These are phyloP conservation scores for Phytopythium aichiense DNA, from an alignment of 352 stramenopile species.

Conservation along the genomic window DNA sequence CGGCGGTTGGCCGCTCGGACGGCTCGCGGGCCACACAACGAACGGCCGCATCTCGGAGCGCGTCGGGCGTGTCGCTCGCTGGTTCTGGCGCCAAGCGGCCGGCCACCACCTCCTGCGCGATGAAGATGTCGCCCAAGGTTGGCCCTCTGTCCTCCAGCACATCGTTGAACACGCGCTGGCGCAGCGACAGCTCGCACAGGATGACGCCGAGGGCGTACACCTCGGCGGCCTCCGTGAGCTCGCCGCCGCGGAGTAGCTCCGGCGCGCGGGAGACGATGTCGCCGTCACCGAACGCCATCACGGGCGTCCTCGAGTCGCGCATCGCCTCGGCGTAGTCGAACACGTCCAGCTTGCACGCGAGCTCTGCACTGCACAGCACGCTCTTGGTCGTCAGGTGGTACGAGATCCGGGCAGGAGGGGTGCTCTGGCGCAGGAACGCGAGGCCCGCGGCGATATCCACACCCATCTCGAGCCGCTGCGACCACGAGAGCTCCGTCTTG, in stretches of 20 bases:
- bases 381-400: constrained; percentile 55
- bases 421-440: constrained; percentile 43
- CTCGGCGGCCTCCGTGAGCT: constrained; percentile 44
- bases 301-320: constrained; percentile 36
- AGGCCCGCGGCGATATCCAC: constrained; percentile 45
- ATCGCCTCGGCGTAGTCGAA: constrained; percentile 59
- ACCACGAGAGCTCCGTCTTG: constrained; percentile 51
- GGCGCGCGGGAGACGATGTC: constrained; percentile 53
- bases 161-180: constrained; percentile 36
- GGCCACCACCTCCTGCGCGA: constrained; percentile 45
- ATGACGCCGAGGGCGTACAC: constrained; percentile 72
- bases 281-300: constrained; percentile 46
- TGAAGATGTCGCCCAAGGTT: constrained; percentile 60
- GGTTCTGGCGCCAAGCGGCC: constrained; percentile 37
- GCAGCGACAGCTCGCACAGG: constrained; percentile 65
- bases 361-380: constrained; percentile 44
- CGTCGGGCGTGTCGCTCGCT: constrained; percentile 35
- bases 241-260: constrained; percentile 47
- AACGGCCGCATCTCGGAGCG: constrained; percentile 34
- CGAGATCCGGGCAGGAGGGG: constrained; percentile 25
- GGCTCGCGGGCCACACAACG: constrained; percentile 51
- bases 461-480: constrained; percentile 42
- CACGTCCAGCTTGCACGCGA: constrained; percentile 76
- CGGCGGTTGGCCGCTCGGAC: constrained; percentile 32
- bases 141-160: constrained; percentile 39